Percentiles rank a stretch among this genome's conserved stretches.
phyloP scores from a whole-genome alignment of 257 asterid genomes.

The Solanum tarapatanum region DNA sequence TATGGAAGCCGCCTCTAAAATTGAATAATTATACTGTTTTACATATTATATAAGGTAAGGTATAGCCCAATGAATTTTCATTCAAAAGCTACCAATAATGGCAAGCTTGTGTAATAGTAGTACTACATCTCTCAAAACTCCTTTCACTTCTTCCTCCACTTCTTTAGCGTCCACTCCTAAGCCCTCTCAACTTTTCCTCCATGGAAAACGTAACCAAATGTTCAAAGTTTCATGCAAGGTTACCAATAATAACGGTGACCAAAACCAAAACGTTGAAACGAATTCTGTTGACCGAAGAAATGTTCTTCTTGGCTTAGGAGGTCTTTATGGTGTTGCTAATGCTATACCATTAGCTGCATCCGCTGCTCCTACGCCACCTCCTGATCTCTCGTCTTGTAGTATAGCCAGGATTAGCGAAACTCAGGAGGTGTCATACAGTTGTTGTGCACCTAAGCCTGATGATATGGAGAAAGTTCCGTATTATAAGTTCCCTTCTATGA shows the following conservation, averaged over 20 bases:
- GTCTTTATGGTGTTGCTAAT: background rate
- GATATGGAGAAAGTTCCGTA: background rate
- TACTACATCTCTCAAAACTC: background rate
- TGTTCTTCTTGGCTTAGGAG: background rate
- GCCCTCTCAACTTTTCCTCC: background rate
- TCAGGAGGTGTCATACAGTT: background rate
- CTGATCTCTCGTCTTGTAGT: background rate
- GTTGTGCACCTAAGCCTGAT: background rate
- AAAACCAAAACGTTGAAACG: background rate
- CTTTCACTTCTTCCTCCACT: background rate
- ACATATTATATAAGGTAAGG: background rate
- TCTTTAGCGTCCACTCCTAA: background rate
- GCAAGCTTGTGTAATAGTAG: background rate
- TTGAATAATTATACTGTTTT: background rate
- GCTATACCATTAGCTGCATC: background rate
- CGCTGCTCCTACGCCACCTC: background rate
- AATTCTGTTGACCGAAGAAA: background rate
- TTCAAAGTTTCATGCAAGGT: conserved; percentile 1
- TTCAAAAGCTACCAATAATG: background rate
- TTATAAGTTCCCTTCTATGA: background rate
- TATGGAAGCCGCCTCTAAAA: too few relatives aligned
- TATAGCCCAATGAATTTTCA: background rate
- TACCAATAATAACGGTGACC: background rate
- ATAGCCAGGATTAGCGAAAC: background rate
- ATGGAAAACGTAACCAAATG: background rate